phyloP scores from a whole-genome alignment of 1,139 yeast species.

The Debaryomyces robertsiae region DNA sequence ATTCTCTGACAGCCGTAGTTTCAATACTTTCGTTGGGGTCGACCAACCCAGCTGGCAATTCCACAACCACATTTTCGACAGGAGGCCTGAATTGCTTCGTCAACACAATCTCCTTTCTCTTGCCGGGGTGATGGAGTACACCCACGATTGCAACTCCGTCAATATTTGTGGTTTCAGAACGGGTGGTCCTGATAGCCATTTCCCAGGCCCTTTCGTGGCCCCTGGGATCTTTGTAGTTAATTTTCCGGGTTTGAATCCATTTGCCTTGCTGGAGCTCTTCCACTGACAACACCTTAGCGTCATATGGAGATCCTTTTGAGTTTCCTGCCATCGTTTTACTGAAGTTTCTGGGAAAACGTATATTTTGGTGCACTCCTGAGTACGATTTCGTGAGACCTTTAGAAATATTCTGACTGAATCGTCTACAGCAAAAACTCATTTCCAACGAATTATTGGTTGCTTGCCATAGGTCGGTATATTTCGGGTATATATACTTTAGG shows the following conservation, averaged over 20 bases:
- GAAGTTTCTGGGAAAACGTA: not conserved
- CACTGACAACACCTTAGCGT: slow-evolving; percentile 35
- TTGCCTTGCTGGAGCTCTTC: slow-evolving; percentile 38
- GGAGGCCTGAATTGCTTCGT: slow-evolving; percentile 95
- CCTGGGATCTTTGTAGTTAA: slow-evolving; percentile 69
- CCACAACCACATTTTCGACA: slow-evolving; percentile 81
- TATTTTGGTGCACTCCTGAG: slow-evolving; percentile 9
- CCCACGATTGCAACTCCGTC: slow-evolving; percentile 94
- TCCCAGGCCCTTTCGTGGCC: slow-evolving; percentile 82
- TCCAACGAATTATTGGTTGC: not conserved
- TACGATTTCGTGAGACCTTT: slow-evolving; percentile 9
- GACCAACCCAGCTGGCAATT: slow-evolving; percentile 91
- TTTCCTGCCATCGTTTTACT: slow-evolving; percentile 9
- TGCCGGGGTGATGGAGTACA: slow-evolving; percentile 51
- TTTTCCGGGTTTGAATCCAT: slow-evolving; percentile 55
- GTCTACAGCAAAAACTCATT: slow-evolving; percentile 4
- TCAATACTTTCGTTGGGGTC: slow-evolving; percentile 82
- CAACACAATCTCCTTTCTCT: slow-evolving; percentile 59
- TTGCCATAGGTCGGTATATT: not conserved
- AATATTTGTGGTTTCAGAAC: slow-evolving; percentile 63
- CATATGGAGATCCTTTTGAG: slow-evolving; percentile 36
- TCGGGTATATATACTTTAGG: too few species aligned
- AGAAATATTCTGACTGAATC: not conserved
- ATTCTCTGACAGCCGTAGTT: slow-evolving; percentile 81
- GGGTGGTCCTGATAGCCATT: slow-evolving; percentile 81